These are phyloP conservation scores for Polyporus arcularius DNA, from an alignment of 768 basidiomycete species.

Conservation along the genomic window DNA sequence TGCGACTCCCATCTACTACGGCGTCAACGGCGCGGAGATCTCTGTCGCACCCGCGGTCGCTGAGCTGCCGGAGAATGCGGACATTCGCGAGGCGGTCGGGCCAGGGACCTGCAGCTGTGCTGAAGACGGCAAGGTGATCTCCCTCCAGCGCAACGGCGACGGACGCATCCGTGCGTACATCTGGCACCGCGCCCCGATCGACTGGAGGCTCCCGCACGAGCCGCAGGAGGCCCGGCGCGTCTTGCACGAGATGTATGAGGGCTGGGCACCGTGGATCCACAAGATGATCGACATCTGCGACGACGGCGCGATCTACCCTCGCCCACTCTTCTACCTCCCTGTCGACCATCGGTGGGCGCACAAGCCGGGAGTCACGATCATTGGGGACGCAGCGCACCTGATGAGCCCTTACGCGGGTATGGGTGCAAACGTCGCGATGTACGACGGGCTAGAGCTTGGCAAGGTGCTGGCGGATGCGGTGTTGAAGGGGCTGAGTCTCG, in stretches of 20 bases:
- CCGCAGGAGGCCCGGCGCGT: slow-evolving; percentile 12
- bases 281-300: slow-evolving; percentile 7
- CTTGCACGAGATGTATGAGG: background rate
- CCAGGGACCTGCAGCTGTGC: slow-evolving; percentile 30
- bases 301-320: slow-evolving; percentile 9
- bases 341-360: slow-evolving; percentile 15
- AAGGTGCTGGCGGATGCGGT: slow-evolving; percentile 5
- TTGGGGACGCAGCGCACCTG: slow-evolving; percentile 37
- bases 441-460: slow-evolving; percentile 25
- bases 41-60: slow-evolving; percentile 25
- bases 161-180: slow-evolving; percentile 16
- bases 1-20: slow-evolving; percentile 35
- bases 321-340: slow-evolving; percentile 19
- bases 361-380: slow-evolving; percentile 5
- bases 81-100: slow-evolving; percentile 23
- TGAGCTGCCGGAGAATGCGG: background rate
- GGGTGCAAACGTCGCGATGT: slow-evolving; percentile 39
- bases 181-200: slow-evolving; percentile 13
- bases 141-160: slow-evolving; percentile 35
- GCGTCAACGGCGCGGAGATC: slow-evolving; percentile 23
- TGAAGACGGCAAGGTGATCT: slow-evolving; percentile 27
- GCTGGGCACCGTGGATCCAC: slow-evolving; percentile 14
- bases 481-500: background rate
- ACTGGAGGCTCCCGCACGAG: slow-evolving; percentile 9
- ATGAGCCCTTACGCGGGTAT: slow-evolving; percentile 40